phyloP scores from a whole-genome alignment of 225 moss, liverwort and hornwort genomes.

The Physcomitrium patens region DNA sequence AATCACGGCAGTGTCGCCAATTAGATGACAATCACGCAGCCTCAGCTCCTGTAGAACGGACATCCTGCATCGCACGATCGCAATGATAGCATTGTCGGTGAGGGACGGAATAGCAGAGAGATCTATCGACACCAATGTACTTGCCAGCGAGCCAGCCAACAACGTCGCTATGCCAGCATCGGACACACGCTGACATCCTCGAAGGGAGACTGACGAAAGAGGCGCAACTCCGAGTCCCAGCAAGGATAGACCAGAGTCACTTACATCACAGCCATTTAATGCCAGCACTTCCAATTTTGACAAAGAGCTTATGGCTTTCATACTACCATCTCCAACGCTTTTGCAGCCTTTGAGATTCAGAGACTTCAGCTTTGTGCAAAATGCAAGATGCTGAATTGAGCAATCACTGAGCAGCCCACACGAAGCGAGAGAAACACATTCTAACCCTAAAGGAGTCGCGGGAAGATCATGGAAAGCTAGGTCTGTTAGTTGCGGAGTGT shows the following conservation, averaged over 20 bases:
- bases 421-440: conserved; percentile 80
- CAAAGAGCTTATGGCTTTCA: conserved; percentile 71
- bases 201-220: conserved; percentile 64
- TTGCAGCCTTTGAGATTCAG: conserved; percentile 90
- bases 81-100: conserved; percentile 62
- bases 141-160: conserved; percentile 52
- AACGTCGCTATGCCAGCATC: conserved; percentile 67
- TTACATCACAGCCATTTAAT: conserved; percentile 73
- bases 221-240: conserved; percentile 69
- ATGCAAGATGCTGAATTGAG: conserved; percentile 67
- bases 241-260: conserved; percentile 71
- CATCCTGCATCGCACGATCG: conserved; percentile 52
- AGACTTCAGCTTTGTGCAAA: conserved; percentile 68
- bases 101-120: conserved; percentile 71
- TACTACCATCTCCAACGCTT: conserved; percentile 86
- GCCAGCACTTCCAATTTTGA: conserved; percentile 67
- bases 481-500: conserved; percentile 91
- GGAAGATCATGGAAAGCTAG: conserved; percentile 88
- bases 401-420: conserved; percentile 83
- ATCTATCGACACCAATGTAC: conserved; percentile 70
- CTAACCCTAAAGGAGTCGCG: conserved; percentile 74
- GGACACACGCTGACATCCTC: conserved; percentile 78
- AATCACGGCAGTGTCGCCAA: conserved; percentile 57
- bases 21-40: conserved; percentile 55
- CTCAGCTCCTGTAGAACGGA: conserved; percentile 50